These are phyloP conservation scores for Haematococcus lacustris DNA, from an alignment of 139 green algal species.

Conservation along the genomic window DNA sequence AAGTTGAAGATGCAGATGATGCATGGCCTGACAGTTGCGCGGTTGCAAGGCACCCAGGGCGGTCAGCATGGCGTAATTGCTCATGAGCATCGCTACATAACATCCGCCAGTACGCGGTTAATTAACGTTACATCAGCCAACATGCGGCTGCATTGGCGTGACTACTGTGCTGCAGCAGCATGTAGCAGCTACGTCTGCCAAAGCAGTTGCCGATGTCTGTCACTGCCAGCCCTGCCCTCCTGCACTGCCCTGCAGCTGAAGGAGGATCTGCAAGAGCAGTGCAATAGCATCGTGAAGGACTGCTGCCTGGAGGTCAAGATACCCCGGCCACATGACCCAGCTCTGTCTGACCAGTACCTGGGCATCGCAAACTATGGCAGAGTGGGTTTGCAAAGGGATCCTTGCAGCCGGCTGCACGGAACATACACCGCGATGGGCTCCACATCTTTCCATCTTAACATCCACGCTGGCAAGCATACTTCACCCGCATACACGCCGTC, in stretches of 20 bases:
- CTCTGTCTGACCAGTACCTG: constrained; percentile 6
- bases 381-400: neutral
- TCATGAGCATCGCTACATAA: too few relatives aligned
- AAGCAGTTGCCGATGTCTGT: neutral
- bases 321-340: constrained; percentile 8
- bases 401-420: too few relatives aligned
- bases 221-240: neutral
- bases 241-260: constrained; percentile 11
- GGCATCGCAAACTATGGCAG: constrained; percentile 21
- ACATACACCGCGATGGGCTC: too few relatives aligned
- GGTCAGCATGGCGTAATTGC: neutral
- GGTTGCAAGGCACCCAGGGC: too few relatives aligned
- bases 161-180: too few relatives aligned
- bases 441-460: neutral
- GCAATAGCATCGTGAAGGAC: neutral
- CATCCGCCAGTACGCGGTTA: neutral
- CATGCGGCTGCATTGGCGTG: neutral
- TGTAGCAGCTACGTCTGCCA: neutral
- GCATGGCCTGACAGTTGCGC: too few relatives aligned
- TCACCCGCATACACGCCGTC: too few relatives aligned
- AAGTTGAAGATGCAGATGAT: too few relatives aligned
- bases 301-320: constrained; percentile 14
- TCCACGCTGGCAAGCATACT: neutral
- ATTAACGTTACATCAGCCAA: neutral
- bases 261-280: constrained; percentile 26